Conservation (phyloP, 108 stramenopile species). For the Tribonema minus region DNA sequence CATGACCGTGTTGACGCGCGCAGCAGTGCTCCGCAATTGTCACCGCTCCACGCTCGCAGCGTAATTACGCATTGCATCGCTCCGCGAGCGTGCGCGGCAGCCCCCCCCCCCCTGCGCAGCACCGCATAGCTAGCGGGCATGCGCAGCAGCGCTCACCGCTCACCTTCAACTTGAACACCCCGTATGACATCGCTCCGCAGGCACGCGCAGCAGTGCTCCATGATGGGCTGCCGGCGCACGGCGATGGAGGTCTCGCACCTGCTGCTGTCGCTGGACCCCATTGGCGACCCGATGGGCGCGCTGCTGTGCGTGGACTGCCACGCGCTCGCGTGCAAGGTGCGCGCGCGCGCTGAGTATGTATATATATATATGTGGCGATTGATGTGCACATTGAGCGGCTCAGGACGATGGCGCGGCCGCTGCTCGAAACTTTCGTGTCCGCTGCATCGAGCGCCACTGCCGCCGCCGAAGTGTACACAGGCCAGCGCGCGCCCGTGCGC, state of each 20-base stretch:
- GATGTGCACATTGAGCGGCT: neutral
- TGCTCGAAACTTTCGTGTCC: too few species aligned
- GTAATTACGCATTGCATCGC: too few species aligned
- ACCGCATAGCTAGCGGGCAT: too few species aligned
- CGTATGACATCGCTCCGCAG: neutral
- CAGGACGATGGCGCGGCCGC: neutral
- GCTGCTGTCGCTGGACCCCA: slow-evolving; percentile 37
- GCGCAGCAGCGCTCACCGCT: neutral
- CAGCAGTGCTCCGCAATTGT: too few species aligned
- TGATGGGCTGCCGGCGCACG: slow-evolving; percentile 34
- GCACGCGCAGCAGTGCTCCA: slow-evolving; percentile 23
- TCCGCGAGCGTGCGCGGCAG: too few species aligned
- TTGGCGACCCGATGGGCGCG: slow-evolving; percentile 42
- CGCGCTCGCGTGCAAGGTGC: slow-evolving; percentile 3
- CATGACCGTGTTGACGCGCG: too few species aligned
- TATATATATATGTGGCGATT: neutral
- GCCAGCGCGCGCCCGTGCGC: neutral
- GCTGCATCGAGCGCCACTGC: neutral
- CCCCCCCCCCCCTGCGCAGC: too few species aligned
- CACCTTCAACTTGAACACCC: neutral
- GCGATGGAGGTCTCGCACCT: slow-evolving; percentile 33
- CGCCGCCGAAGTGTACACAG: neutral
- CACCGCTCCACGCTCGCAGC: too few species aligned
- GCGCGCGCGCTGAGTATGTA: neutral
- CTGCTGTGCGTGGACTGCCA: slow-evolving; percentile 30